phyloP scores from a whole-genome alignment of 306 rosid genomes.

The Luffa aegyptiaca region DNA sequence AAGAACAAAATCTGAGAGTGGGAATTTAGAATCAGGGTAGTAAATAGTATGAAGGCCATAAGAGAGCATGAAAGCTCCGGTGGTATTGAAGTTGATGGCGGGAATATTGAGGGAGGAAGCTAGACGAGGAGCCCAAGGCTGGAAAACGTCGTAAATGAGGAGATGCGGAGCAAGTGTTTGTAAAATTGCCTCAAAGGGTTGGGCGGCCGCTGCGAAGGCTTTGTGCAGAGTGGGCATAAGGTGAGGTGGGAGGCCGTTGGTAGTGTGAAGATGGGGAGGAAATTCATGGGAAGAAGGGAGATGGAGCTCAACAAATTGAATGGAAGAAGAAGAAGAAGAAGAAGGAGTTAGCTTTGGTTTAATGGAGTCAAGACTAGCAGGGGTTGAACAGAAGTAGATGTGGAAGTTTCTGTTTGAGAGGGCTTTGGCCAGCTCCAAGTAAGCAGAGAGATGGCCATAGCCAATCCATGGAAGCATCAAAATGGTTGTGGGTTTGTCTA shows the following conservation, averaged over 20 bases:
- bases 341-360: background rate
- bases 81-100: slow-evolving; percentile 3
- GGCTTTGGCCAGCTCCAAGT: background rate
- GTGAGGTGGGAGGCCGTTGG: slow-evolving; percentile 21
- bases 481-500: background rate
- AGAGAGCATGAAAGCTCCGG: background rate
- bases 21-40: background rate
- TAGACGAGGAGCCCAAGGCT: slow-evolving; percentile 17
- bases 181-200: slow-evolving; percentile 10
- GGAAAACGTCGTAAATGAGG: slow-evolving; percentile 22
- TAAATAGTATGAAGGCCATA: background rate
- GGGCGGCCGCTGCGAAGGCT: slow-evolving; percentile 20
- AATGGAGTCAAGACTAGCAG: background rate
- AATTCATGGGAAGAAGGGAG: slow-evolving; percentile 6
- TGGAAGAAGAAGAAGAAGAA: background rate
- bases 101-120: slow-evolving; percentile 18
- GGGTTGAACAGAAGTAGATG: slow-evolving; percentile 6
- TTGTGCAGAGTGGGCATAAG: slow-evolving; percentile 15
- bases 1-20: slow-evolving; percentile 1
- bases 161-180: slow-evolving; percentile 13
- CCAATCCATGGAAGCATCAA: slow-evolving; percentile 8
- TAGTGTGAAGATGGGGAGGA: slow-evolving; percentile 20
- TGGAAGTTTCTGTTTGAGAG: background rate
- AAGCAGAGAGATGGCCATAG: background rate
- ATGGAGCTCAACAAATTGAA: background rate